Evolutionary conservation across 148 eudicot genomes (phyloP), one percentile per base, ranked within the genome.

Genomic region (Selenicereus undatus): DNA sequence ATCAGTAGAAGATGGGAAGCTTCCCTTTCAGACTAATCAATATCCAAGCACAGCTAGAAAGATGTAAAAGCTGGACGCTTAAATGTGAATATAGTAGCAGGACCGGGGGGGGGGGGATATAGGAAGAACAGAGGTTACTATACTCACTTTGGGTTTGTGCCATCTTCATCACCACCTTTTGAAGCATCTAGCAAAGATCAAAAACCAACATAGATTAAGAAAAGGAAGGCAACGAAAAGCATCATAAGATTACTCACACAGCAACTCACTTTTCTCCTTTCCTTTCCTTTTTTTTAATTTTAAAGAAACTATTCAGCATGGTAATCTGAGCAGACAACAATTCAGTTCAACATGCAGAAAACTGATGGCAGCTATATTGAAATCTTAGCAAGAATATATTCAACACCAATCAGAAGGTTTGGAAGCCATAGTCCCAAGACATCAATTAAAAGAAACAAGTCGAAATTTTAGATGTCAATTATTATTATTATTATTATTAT

Each of bases 141-240:
- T 43, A 82, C 93, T 89, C 90, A 92, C 97, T 32, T 77, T 13
- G 77, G 58, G 51, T 75, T 85, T 39, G 56, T 68, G 54, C 48
- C 84, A 75, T 72, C 68, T 70, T 75, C 81, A 56, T 81, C 83
- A 71, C 71, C 80, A 73, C 45, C 71, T 24, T 79, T 78, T 42
- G 56, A 58, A 79, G 82, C 60, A 81, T 82, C 94, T 92, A 91
- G 36, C n/a, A 84, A 79, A 81, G 54, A 69, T 42, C 48, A 70
- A 27, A 24, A 51, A 56, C 17, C 11, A 76, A 7, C 0, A 80
- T 20, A 45, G 43, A 3, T 24, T 74, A 17, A 79, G 29, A 11
- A 74, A 32, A n/a, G 8, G 21, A 48, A n/a, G 43, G 39, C 39
- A 18, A 71, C 39, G 30, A 69, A 70, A 11, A 7, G 26, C 10